Percentiles rank a stretch among this genome's conserved stretches.
Evolutionary conservation across 495 filamentous ascomycete species (phyloP).

Genomic region (Jackrogersella minutella): DNA sequence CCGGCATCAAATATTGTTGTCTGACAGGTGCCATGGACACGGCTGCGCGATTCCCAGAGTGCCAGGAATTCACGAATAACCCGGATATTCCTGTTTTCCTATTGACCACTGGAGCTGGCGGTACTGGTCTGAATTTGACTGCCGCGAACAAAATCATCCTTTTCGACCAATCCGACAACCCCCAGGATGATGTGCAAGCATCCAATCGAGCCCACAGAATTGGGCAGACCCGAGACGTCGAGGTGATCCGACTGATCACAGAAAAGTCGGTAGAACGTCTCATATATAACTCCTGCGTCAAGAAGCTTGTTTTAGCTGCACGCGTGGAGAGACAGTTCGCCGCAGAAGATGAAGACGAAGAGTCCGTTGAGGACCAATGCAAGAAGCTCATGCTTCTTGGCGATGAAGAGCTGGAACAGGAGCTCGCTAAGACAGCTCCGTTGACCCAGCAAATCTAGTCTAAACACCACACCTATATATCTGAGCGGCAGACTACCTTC

Average conservation of each 20-base stretch:
- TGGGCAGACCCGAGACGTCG: conserved; percentile 87
- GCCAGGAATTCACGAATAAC: conserved; percentile 84
- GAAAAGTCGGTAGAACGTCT: conserved; percentile 90
- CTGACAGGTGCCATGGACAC: conserved; percentile 89
- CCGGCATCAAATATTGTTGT: conserved; percentile 76
- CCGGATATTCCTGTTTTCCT: conserved; percentile 87
- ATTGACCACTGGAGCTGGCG: conserved; percentile 90
- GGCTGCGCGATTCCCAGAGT: conserved; percentile 80
- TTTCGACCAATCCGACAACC: conserved; percentile 95
- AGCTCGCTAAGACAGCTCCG: not conserved
- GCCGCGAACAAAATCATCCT: conserved; percentile 97
- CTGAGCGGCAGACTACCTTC: not conserved
- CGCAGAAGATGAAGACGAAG: conserved; percentile 42
- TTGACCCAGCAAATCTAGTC: not conserved
- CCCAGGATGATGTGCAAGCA: conserved; percentile 94
- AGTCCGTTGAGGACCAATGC: conserved; percentile 43
- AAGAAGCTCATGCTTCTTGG: conserved; percentile 41
- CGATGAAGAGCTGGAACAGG: conserved; percentile 13
- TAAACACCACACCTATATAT: not conserved
- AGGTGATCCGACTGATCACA: conserved; percentile 82
- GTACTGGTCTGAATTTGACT: conserved; percentile 93
- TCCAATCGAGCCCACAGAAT: conserved; percentile 96
- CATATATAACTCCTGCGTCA: conserved; percentile 86
- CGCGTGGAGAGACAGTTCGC: conserved; percentile 63
- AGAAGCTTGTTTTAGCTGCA: conserved; percentile 91